Evolutionary conservation across 2,329 filamentous ascomycete genomes (phyloP), one percentile per base, ranked within the genome.

Genomic region (Fonsecaea monophora): DNA sequence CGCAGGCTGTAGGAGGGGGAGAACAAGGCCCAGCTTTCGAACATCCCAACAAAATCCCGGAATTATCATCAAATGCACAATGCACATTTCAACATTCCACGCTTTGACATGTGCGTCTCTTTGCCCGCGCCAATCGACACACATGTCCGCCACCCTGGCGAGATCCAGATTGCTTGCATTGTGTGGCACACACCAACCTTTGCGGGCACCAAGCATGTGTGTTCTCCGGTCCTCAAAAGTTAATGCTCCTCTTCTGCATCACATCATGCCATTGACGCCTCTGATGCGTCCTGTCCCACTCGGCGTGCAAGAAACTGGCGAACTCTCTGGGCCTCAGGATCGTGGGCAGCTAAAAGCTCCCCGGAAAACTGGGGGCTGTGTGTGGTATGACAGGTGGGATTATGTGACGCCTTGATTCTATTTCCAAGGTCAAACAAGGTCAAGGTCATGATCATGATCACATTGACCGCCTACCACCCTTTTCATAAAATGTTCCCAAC

Each of bases 141-240:
- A 37, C 45, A 56, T 56, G 60, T 62, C 37, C 13, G 60, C 53
- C 50, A 15, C 53, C 53, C 37, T 35, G 45, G 34, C n/a, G 34
- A 37, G 37, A 18, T 35, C 10, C 60, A 56, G 48, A 45, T 45
- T 55, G 35, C 53, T 48, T 62, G 60, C 35, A 62, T 55, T 18
- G 12, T 5, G 25, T n/a, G 30, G 53, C 32, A 18, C 32, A 18
- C 18, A 62, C 38, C n/a, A 25, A 25, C 25, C 25, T 25, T 62
- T 62, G 60, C 53, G 60, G 60, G 60, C 60, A 56, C 60, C 60
- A 62, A 35, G n/a, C 60, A 62, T 32, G n/a, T 42, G 40, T 21
- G 25, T 25, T 25, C 60, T 53, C 53, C 38, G 25, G 37, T 62
- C n/a, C 37, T 53, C 30, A 7, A 45, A 30, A 25, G 18, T 38